phyloP scores from a whole-genome alignment of 202 grass and related monocot genomes.

The Saccharum hybrid region DNA sequence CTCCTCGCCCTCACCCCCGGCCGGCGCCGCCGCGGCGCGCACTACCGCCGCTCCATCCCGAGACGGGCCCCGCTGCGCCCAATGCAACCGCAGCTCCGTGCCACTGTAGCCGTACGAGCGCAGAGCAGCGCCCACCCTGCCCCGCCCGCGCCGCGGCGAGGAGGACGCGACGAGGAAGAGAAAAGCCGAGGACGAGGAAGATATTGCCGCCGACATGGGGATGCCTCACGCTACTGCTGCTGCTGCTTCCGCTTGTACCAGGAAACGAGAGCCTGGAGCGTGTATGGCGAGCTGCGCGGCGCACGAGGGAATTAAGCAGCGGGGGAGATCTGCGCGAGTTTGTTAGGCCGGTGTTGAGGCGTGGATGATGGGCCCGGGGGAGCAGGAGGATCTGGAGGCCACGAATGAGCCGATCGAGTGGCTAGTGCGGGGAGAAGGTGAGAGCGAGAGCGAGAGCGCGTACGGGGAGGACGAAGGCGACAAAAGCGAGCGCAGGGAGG shows the following conservation, averaged over 20 bases:
- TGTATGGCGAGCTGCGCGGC: slow-evolving; percentile 19
- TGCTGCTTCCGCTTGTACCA: not conserved
- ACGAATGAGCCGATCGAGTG: slow-evolving; percentile 18
- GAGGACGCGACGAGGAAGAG: slow-evolving; percentile 37
- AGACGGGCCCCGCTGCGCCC: slow-evolving; percentile 3
- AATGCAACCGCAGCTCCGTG: slow-evolving; percentile 37
- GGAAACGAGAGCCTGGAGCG: not conserved
- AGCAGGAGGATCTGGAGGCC: slow-evolving; percentile 30
- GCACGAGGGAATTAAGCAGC: slow-evolving; percentile 43
- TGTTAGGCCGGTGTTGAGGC: slow-evolving; percentile 22
- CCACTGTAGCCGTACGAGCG: slow-evolving; percentile 16
- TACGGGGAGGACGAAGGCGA: slow-evolving; percentile 26
- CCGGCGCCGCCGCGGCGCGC: slow-evolving; percentile 22
- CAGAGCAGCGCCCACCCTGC: slow-evolving; percentile 23
- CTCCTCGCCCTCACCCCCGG: slow-evolving; percentile 19
- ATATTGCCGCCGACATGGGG: slow-evolving; percentile 43
- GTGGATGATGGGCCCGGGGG: not conserved
- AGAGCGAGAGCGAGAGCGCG: slow-evolving; percentile 3
- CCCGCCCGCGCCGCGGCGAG: slow-evolving; percentile 30
- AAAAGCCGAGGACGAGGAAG: slow-evolving; percentile 46
- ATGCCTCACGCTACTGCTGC: not conserved
- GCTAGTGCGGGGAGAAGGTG: slow-evolving; percentile 26
- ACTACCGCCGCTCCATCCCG: not conserved
- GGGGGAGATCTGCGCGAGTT: slow-evolving; percentile 31
- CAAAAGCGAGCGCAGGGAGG: not conserved